These are phyloP conservation scores for Verbascum thapsus DNA, from an alignment of 257 asterid species.

Conservation along the genomic window DNA sequence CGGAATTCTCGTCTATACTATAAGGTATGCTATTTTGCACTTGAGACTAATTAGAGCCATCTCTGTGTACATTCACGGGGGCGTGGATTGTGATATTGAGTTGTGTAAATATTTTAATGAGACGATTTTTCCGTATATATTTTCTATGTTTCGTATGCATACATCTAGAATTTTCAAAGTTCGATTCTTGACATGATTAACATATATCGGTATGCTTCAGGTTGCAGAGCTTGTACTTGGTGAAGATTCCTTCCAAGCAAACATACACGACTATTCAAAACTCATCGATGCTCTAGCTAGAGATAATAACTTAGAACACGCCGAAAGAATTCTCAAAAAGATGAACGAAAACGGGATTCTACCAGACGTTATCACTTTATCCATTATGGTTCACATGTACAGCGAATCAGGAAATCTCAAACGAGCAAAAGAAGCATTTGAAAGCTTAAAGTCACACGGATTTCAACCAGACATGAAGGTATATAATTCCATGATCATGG, in stretches of 20 bases:
- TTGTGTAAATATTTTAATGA: too few species aligned
- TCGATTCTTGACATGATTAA: slow-evolving; percentile 14
- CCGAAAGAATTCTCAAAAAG: slow-evolving; percentile 69
- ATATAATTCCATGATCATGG: slow-evolving; percentile 65
- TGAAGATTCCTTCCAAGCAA: slow-evolving; percentile 79
- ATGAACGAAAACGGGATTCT: slow-evolving; percentile 67
- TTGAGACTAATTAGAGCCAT: background rate
- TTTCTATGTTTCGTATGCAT: too few species aligned
- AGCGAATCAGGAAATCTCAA: slow-evolving; percentile 62
- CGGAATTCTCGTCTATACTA: slow-evolving; percentile 44
- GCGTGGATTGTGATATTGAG: too few species aligned
- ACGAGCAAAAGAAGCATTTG: slow-evolving; percentile 56
- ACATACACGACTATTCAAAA: slow-evolving; percentile 67
- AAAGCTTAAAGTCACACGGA: slow-evolving; percentile 51
- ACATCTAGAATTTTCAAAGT: background rate
- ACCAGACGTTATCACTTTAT: slow-evolving; percentile 62
- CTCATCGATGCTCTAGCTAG: slow-evolving; percentile 58
- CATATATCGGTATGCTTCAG: slow-evolving; percentile 38
- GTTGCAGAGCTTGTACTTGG: slow-evolving; percentile 71
- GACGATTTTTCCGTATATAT: too few species aligned
- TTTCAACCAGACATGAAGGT: slow-evolving; percentile 59
- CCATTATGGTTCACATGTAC: slow-evolving; percentile 61
- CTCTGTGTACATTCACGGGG: too few species aligned
- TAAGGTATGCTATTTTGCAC: slow-evolving; percentile 52
- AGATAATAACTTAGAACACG: slow-evolving; percentile 58